Evolutionary conservation across 352 stramenopile genomes (phyloP), one percentile per base, ranked within the genome.

Genomic region (Phytophthora aleatoria): DNA sequence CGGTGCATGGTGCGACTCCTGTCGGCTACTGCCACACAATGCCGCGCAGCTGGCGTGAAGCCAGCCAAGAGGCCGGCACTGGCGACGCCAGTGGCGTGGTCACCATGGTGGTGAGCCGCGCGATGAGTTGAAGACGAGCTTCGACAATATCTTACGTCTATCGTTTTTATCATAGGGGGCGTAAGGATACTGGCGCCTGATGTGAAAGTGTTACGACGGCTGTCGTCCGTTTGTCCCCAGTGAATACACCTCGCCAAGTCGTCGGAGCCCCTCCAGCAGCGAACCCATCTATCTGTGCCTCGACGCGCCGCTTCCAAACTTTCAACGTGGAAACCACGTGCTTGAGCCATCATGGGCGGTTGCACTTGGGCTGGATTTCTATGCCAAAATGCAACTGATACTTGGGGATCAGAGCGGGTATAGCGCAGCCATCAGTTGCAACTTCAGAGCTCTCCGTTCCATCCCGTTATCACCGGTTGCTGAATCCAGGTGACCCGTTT

Each of bases 321-420:
- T 65, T 59, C 41, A 2, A 61, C 54, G 39, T 59, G 50, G 30
- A 24, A n/a, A 50, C 16, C 52, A 61, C 54, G 57, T 64, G 47
- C 45, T 44, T 26, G 47, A 50, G 27, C 42, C 43, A 51, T 44
- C 27, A 41, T 1, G 9, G 49, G 43, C 43, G 51, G 61, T 68
- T 68, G 61, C 62, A 68, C 60, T 45, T 57, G 39, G 30, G 43
- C 45, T 64, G 61, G 54, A 64, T 69, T 69, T 45, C 61, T 68
- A 48, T 68, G 36, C 61, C 61, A 44, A 27, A 45, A 33, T 52
- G 61, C 61, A 69, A 69, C 61, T 69, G 54, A 64, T 69, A 31
- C 54, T 2, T 3, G 7, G 38, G 30, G 39, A 45, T 41, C 28
- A 44, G 48, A 42, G 57, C 28, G 57, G 39, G 33, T 53, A 52